phyloP scores from a whole-genome alignment of 768 basidiomycete genomes.

The Pisolithus tinctorius region DNA sequence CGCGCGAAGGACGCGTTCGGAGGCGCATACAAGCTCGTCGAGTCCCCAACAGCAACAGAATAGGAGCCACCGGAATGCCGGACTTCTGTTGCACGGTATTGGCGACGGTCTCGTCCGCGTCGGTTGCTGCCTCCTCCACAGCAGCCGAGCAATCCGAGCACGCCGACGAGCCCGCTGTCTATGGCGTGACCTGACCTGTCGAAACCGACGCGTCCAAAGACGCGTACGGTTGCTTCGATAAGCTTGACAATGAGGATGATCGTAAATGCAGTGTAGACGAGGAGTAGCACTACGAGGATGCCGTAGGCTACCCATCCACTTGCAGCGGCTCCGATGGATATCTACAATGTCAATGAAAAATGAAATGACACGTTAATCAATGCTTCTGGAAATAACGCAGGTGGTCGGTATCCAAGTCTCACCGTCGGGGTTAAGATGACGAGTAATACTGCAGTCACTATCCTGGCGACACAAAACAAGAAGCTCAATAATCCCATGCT shows the following conservation, averaged over 20 bases:
- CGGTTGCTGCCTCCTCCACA: slow-evolving; percentile 51
- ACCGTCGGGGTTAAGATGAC: slow-evolving; percentile 89
- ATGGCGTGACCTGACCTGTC: slow-evolving; percentile 73
- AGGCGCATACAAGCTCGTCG: slow-evolving; percentile 42
- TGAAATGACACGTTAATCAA: slow-evolving; percentile 7
- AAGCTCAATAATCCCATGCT: slow-evolving; percentile 97
- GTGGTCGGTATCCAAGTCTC: slow-evolving; percentile 23
- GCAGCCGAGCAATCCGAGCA: slow-evolving; percentile 62
- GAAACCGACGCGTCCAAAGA: slow-evolving; percentile 73
- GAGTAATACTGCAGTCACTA: slow-evolving; percentile 82
- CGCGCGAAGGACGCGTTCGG: slow-evolving; percentile 29
- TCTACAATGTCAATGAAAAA: slow-evolving; percentile 36
- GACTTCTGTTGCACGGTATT: slow-evolving; percentile 19
- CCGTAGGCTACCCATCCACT: slow-evolving; percentile 94
- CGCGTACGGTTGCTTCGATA: slow-evolving; percentile 73
- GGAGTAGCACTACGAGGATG: slow-evolving; percentile 73
- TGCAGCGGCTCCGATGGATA: slow-evolving; percentile 74
- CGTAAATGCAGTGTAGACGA: slow-evolving; percentile 79
- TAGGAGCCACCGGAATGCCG: slow-evolving; percentile 19
- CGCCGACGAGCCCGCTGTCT: slow-evolving; percentile 85
- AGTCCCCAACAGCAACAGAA: slow-evolving; percentile 25
- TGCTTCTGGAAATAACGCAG: not conserved
- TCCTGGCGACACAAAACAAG: slow-evolving; percentile 84
- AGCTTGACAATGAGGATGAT: slow-evolving; percentile 83
- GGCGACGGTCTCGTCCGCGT: slow-evolving; percentile 18